These are phyloP conservation scores for Penstemon eatonii DNA, from an alignment of 257 asterid genomes.

Conservation along the genomic window DNA sequence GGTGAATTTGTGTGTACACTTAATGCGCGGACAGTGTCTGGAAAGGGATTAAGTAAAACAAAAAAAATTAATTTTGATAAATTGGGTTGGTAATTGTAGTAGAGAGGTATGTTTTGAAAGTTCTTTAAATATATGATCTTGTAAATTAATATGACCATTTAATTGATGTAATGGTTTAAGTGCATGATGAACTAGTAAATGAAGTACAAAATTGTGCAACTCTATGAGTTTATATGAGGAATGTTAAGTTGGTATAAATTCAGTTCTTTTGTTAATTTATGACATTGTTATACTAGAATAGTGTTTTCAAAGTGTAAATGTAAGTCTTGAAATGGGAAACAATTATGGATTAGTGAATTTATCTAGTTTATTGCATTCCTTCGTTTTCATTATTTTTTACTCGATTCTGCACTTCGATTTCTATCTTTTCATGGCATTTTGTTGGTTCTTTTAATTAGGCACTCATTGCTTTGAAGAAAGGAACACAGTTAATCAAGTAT, in stretches of 20 bases:
- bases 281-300: background rate
- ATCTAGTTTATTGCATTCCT: too few relatives aligned
- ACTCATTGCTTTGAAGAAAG: slow-evolving; percentile 84
- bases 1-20: too few relatives aligned
- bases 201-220: too few relatives aligned
- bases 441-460: slow-evolving; percentile 49
- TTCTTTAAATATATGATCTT: too few relatives aligned
- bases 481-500: slow-evolving; percentile 90
- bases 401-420: background rate
- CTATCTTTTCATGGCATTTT: slow-evolving; percentile 19
- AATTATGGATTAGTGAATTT: background rate
- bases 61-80: too few relatives aligned
- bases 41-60: too few relatives aligned
- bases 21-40: too few relatives aligned
- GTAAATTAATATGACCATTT: too few relatives aligned
- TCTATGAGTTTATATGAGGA: background rate
- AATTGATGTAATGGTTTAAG: too few relatives aligned
- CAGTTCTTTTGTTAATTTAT: background rate
- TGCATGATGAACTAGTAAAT: too few relatives aligned
- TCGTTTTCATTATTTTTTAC: background rate
- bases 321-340: background rate
- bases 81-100: too few relatives aligned
- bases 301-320: background rate
- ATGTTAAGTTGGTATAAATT: background rate
- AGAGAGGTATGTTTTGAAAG: too few relatives aligned